phyloP scores from a whole-genome alignment of 169 alveolate genomes.

The Plasmodium berghei region DNA sequence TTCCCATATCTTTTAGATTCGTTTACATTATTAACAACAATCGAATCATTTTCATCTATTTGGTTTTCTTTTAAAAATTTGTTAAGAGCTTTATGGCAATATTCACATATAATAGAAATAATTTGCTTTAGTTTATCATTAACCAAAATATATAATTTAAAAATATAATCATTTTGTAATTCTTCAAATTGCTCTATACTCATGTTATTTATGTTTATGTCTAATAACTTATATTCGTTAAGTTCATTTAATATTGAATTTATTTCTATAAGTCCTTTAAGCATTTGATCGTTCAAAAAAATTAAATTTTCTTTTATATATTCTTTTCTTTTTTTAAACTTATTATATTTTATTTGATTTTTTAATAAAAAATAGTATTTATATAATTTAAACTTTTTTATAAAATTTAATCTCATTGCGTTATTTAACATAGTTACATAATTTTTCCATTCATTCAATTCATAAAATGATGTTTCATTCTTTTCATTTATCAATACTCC shows the following conservation, averaged over 20 bases:
- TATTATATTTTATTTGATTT: conserved; percentile 14
- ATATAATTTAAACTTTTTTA: conserved; percentile 33
- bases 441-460: conserved; percentile 42
- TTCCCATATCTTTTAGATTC: not conserved
- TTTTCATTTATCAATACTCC: conserved; percentile 65
- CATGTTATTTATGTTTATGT: conserved; percentile 45
- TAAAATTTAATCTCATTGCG: conserved; percentile 41
- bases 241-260: conserved; percentile 11
- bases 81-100: conserved; percentile 30
- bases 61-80: conserved; percentile 12
- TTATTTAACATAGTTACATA: conserved; percentile 29
- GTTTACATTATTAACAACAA: not conserved
- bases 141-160: conserved; percentile 10
- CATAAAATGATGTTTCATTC: conserved; percentile 56
- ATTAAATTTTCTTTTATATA: conserved; percentile 46
- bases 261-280: conserved; percentile 37
- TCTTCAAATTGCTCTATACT: conserved; percentile 27
- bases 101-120: conserved; percentile 15
- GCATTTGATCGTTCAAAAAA: conserved; percentile 19
- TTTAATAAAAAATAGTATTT: conserved; percentile 52
- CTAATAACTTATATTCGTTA: conserved; percentile 9
- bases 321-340: conserved; percentile 34
- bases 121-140: conserved; percentile 29
- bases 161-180: conserved; percentile 32
- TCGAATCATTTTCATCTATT: not conserved